These are phyloP conservation scores for Penicillium waksmanii DNA, from an alignment of 495 filamentous ascomycete genomes.

Conservation along the genomic window DNA sequence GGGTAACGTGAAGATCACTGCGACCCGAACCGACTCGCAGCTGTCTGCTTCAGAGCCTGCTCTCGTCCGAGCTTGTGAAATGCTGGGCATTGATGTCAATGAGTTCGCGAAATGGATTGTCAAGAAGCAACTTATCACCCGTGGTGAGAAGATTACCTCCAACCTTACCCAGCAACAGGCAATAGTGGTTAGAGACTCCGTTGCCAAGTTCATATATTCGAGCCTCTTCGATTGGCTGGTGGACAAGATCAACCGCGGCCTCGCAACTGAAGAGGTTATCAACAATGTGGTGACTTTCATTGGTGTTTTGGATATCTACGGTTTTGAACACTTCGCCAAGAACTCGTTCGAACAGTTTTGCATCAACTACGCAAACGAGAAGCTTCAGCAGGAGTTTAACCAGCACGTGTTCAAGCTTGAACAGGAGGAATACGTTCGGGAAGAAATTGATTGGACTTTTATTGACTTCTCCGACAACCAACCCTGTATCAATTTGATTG, in stretches of 20 bases:
- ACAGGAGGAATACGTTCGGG: slow-evolving; percentile 95
- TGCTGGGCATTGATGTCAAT: slow-evolving; percentile 82
- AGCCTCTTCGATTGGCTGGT: slow-evolving; percentile 99
- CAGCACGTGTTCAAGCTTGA: slow-evolving; percentile 99
- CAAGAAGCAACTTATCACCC: slow-evolving; percentile 96
- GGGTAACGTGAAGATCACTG: slow-evolving; percentile 93
- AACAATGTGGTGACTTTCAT: slow-evolving; percentile 89
- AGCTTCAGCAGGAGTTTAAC: slow-evolving; percentile 99
- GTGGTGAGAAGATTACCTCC: slow-evolving; percentile 96
- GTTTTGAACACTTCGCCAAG: slow-evolving; percentile 99
- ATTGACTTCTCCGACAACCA: slow-evolving; percentile 99
- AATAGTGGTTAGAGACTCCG: slow-evolving; percentile 92
- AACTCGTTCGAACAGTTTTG: slow-evolving; percentile 99
- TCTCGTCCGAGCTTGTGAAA: slow-evolving; percentile 77
- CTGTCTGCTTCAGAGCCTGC: slow-evolving; percentile 80
- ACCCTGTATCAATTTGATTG: slow-evolving; percentile 99
- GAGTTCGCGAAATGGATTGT: slow-evolving; percentile 99
- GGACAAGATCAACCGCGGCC: slow-evolving; percentile 86
- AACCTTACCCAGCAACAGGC: slow-evolving; percentile 95
- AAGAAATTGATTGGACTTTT: slow-evolving; percentile 99
- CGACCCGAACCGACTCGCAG: slow-evolving; percentile 83
- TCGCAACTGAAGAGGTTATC: slow-evolving; percentile 88
- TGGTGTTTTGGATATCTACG: slow-evolving; percentile 99
- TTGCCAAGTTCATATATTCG: slow-evolving; percentile 98
- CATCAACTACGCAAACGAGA: slow-evolving; percentile 99